Conservation (phyloP, 371 early-diverging fungal species). For the Spraguea lophii region DNA sequence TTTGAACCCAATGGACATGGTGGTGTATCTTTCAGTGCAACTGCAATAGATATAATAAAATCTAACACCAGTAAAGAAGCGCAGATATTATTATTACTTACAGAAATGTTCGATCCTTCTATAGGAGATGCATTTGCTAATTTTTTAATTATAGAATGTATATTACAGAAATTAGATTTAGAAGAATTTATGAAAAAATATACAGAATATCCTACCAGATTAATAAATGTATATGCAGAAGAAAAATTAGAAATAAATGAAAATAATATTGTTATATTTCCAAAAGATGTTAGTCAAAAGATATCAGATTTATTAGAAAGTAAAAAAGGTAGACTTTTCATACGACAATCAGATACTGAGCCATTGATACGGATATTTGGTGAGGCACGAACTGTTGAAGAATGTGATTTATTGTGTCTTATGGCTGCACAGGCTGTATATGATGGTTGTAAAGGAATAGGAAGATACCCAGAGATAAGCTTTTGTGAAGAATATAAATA, state of each 20-base stretch:
- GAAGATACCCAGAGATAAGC: constrained; percentile 28
- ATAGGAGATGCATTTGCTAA: constrained; percentile 96
- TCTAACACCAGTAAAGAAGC: neutral
- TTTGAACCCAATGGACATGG: constrained; percentile 99
- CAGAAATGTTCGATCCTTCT: constrained; percentile 43
- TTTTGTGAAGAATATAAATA: constrained; percentile 22
- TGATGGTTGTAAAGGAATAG: constrained; percentile 29
- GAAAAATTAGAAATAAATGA: constrained; percentile 56
- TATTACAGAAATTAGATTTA: constrained; percentile 49
- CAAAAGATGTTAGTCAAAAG: constrained; percentile 62
- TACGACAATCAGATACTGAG: constrained; percentile 92
- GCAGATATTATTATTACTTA: constrained; percentile 10
- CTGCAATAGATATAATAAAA: constrained; percentile 45
- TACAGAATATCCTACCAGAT: constrained; percentile 48
- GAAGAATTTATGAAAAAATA: constrained; percentile 8
- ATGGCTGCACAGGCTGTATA: constrained; percentile 27
- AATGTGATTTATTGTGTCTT: constrained; percentile 18
- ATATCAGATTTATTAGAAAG: constrained; percentile 57
- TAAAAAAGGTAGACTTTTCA: constrained; percentile 20
- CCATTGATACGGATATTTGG: constrained; percentile 92
- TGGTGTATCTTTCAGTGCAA: constrained; percentile 72
- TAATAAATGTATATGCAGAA: constrained; percentile 67
- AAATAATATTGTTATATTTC: constrained; percentile 65
- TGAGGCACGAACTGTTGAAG: constrained; percentile 21
- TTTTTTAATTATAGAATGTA: constrained; percentile 73